Evolutionary conservation across 1,139 yeast genomes (phyloP).

Genomic region (Scheffersomyces stambukii): DNA sequence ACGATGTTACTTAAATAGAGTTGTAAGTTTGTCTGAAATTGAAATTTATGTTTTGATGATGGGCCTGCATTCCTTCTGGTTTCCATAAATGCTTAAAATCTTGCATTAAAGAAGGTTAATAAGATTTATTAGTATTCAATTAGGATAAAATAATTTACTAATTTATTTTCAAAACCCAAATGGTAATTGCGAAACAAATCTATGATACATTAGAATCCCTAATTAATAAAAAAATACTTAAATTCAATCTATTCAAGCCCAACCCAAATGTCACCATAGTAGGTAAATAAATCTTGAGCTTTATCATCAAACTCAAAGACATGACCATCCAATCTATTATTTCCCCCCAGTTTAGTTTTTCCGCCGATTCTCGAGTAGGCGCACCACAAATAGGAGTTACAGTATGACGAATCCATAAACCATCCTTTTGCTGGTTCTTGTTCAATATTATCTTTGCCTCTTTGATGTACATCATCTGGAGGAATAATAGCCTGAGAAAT

Average conservation of each 20-base stretch:
- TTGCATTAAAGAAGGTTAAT: too few species aligned
- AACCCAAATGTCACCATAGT: slow-evolving; percentile 35
- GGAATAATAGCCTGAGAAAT: slow-evolving; percentile 30
- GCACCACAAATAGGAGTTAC: slow-evolving; percentile 44
- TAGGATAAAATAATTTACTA: too few species aligned
- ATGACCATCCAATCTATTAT: slow-evolving; percentile 23
- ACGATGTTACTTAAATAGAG: too few species aligned
- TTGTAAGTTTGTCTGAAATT: too few species aligned
- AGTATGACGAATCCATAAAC: slow-evolving; percentile 31
- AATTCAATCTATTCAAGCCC: slow-evolving; percentile 13
- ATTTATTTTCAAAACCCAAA: too few species aligned
- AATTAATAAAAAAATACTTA: too few species aligned
- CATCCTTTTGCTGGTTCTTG: slow-evolving; percentile 31
- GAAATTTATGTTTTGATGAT: too few species aligned
- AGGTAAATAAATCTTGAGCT: slow-evolving; percentile 20
- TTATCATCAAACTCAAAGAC: slow-evolving; percentile 21
- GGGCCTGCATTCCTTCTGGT: too few species aligned
- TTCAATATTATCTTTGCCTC: slow-evolving; percentile 18
- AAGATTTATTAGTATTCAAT: too few species aligned
- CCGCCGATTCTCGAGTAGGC: slow-evolving; percentile 43
- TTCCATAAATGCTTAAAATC: too few species aligned
- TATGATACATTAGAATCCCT: too few species aligned
- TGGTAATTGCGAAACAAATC: too few species aligned
- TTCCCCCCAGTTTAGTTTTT: slow-evolving; percentile 16
- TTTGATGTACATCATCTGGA: slow-evolving; percentile 19